phyloP scores from a whole-genome alignment of 352 stramenopile genomes.

The Hyaloperonospora brassicae region DNA sequence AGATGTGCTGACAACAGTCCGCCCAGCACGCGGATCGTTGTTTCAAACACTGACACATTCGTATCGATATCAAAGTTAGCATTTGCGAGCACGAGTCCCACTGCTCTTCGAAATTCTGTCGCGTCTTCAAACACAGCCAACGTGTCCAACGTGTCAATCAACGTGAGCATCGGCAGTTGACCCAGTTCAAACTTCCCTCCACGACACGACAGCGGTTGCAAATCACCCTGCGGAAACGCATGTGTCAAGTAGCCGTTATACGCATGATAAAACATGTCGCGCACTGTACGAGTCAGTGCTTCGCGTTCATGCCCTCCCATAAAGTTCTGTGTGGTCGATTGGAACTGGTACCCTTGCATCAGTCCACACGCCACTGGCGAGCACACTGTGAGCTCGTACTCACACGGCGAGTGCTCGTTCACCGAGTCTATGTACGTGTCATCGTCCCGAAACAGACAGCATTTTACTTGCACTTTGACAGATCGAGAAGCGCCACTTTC shows the following conservation, averaged over 20 bases:
- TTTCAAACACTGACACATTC: slow-evolving; percentile 90
- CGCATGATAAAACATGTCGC: slow-evolving; percentile 87
- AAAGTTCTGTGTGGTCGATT: slow-evolving; percentile 34
- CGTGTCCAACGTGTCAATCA: slow-evolving; percentile 89
- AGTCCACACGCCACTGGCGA: slow-evolving; percentile 64
- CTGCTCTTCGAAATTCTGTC: slow-evolving; percentile 60
- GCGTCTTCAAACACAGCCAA: slow-evolving; percentile 80
- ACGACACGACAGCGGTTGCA: slow-evolving; percentile 61
- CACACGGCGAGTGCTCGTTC: slow-evolving; percentile 40
- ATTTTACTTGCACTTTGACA: slow-evolving; percentile 55
- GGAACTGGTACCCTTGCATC: slow-evolving; percentile 65
- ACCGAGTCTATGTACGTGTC: slow-evolving; percentile 76
- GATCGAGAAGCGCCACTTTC: slow-evolving; percentile 15
- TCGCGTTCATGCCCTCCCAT: slow-evolving; percentile 52
- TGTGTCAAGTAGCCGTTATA: slow-evolving; percentile 81
- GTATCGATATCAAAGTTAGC: slow-evolving; percentile 80
- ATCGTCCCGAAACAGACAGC: slow-evolving; percentile 67
- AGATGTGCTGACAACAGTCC: slow-evolving; percentile 88
- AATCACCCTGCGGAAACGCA: slow-evolving; percentile 71
- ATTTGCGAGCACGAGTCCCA: slow-evolving; percentile 49
- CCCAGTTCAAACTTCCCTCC: slow-evolving; percentile 70
- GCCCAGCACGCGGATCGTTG: slow-evolving; percentile 88
- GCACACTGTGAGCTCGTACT: slow-evolving; percentile 63
- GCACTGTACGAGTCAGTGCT: slow-evolving; percentile 53
- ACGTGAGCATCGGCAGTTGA: slow-evolving; percentile 78